Percentiles rank a stretch among this genome's conserved stretches.
These are phyloP conservation scores for Termitomyces bulborhizus DNA, from an alignment of 768 basidiomycete species.

Conservation along the genomic window DNA sequence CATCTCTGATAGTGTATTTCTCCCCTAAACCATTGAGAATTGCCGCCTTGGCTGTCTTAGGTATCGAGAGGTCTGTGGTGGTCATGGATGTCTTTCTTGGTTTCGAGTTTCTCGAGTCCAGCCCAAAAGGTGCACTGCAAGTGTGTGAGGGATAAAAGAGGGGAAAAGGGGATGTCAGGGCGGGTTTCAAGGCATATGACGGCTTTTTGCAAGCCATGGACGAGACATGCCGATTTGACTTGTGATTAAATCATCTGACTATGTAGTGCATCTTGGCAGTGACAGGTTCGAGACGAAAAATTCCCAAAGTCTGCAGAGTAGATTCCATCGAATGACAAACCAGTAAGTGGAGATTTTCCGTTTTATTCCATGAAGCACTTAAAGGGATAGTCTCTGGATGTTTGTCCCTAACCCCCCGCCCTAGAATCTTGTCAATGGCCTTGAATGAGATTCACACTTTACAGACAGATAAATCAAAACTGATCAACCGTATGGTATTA, in stretches of 20 bases:
- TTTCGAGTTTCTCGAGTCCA: too few species aligned
- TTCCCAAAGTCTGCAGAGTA: not conserved
- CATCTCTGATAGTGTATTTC: slow-evolving; percentile 26
- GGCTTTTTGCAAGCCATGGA: not conserved
- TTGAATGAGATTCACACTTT: too few species aligned
- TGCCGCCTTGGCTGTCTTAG: slow-evolving; percentile 31
- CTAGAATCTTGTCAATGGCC: too few species aligned
- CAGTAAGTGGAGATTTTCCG: too few species aligned
- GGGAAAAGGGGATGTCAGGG: too few species aligned
- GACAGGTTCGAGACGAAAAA: not conserved
- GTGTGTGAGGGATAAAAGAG: not conserved
- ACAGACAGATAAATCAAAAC: too few species aligned
- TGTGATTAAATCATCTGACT: not conserved
- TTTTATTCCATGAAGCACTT: too few species aligned
- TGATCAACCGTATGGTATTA: too few species aligned
- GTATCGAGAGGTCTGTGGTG: slow-evolving; percentile 16
- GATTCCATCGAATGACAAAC: not conserved
- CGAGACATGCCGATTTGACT: not conserved
- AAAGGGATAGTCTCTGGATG: too few species aligned
- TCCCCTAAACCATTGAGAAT: slow-evolving; percentile 24
- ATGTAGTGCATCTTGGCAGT: not conserved
- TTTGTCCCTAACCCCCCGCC: too few species aligned
- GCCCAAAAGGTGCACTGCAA: not conserved
- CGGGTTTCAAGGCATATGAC: not conserved
- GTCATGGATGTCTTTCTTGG: not conserved